Evolutionary conservation across 2,329 filamentous ascomycete species (phyloP), one percentile per base, ranked within the genome.

Genomic region (Amauroascus niger): DNA sequence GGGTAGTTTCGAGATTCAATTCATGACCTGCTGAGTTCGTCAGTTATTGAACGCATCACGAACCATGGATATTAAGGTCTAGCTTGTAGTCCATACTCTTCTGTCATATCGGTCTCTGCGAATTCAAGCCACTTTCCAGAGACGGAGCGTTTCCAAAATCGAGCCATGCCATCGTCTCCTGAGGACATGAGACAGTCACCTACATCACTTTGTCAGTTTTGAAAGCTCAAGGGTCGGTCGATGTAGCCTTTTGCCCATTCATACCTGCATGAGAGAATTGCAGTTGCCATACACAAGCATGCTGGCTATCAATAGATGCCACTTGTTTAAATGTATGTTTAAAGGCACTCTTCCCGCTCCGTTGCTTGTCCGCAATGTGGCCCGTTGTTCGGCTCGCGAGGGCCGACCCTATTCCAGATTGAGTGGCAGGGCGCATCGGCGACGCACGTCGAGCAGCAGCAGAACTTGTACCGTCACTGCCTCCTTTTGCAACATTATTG

Each of bases 241-340:
- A 11, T 30, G 7, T 30, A 30, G 41, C 2, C 5, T 41, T 9
- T 14, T 26, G 28, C 16, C 18, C 16, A n/a, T 24, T 16, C 32
- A 18, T 49, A 73, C 70, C 71, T 41, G 71, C 65, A 56, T 69
- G 69, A 2, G 71, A 73, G 53, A 72, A 73, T 40, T 71, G 67
- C 6, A 73, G 69, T 55, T 72, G 69, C 71, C 71, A 73, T 28
- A 72, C 69, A 59, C 72, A 70, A n/a, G 71, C 60, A 60, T 73
- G 71, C 46, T 67, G 69, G 58, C 68, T 73, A 48, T 73, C 69
- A 55, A 73, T 66, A 37, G 69, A 71, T 28, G 70, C 70, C 8
- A 71, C 69, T 57, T 71, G 65, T 54, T 67, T 71, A 57, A 63
- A 71, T 1, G 66, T 66, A 60, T 73, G 71, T 45, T 68, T 68